phyloP scores from a whole-genome alignment of 139 green algal species.

The Coccomyxa sp. region DNA sequence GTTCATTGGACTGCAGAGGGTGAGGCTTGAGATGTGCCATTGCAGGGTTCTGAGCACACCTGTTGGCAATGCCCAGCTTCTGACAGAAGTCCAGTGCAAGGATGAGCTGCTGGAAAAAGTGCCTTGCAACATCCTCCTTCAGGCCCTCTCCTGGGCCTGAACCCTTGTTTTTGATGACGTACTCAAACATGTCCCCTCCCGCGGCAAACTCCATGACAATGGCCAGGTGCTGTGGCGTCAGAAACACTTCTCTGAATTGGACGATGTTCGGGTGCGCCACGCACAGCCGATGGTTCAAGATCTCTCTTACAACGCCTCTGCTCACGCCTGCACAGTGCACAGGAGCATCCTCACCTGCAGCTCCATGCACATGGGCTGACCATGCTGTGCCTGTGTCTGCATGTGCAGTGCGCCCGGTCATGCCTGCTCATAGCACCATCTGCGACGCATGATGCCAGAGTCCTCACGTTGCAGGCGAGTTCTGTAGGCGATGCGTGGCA shows the following conservation, averaged over 20 bases:
- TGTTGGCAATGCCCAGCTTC: conserved; percentile 28
- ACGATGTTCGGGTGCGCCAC: conserved; percentile 97
- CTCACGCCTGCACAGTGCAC: conserved; percentile 28
- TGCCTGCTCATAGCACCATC: too few species aligned
- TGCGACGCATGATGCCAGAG: too few species aligned
- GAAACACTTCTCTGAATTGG: conserved; percentile 59
- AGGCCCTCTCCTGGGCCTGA: conserved; percentile 50
- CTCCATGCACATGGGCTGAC: too few species aligned
- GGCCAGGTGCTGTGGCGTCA: conserved; percentile 69
- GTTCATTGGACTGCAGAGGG: not conserved
- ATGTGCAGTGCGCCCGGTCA: too few species aligned
- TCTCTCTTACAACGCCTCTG: conserved; percentile 95
- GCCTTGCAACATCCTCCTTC: conserved; percentile 85
- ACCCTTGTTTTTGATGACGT: conserved; percentile 68
- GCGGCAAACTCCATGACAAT: conserved; percentile 86
- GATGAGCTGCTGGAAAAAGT: conserved; percentile 64
- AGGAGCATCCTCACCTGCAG: not conserved
- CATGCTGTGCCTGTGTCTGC: too few species aligned
- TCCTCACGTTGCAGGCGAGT: too few species aligned
- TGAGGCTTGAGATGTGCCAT: not conserved
- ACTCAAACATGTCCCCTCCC: conserved; percentile 63
- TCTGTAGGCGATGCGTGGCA: not conserved
- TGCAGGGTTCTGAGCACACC: not conserved
- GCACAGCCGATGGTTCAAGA: conserved; percentile 88
- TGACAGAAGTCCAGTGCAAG: conserved; percentile 62